phyloP scores from a whole-genome alignment of 2,329 filamentous ascomycete species.

The Trichoderma atroviride region DNA sequence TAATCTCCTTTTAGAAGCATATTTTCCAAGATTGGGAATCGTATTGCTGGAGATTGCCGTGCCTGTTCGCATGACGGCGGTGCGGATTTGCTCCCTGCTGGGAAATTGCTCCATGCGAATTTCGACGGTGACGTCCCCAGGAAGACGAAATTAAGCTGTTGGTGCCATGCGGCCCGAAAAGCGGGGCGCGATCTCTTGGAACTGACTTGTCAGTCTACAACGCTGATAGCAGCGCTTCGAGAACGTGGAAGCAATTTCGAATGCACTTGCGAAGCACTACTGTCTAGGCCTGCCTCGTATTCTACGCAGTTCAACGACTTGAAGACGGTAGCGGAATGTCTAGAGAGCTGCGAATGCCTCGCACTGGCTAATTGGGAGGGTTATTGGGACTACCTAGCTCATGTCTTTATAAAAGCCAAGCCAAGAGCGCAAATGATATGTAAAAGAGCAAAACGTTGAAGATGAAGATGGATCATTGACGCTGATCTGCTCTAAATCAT shows the following conservation, averaged over 20 bases:
- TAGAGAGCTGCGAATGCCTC: neutral
- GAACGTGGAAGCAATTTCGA: neutral
- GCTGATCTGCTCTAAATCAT: neutral
- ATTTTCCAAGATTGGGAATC: neutral
- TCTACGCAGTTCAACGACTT: neutral
- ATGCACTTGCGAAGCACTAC: neutral
- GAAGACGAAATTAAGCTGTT: neutral
- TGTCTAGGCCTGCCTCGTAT: neutral
- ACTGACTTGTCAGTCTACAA: constrained; percentile 19
- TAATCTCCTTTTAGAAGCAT: neutral
- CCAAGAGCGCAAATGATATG: neutral
- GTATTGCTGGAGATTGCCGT: constrained; percentile 15
- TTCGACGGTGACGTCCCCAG: constrained; percentile 7
- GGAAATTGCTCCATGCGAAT: constrained; percentile 15
- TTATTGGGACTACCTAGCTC: neutral
- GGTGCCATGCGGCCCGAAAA: neutral
- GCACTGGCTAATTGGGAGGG: neutral
- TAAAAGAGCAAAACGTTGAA: neutral
- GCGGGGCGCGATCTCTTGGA: constrained; percentile 16
- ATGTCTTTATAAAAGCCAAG: neutral
- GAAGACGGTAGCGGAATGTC: neutral
- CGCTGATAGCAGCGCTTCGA: neutral
- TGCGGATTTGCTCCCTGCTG: neutral
- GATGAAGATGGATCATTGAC: neutral
- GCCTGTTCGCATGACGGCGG: neutral